Base-by-base conservation (phyloP, 768 basidiomycete species). In the Dioszegia aurantiaca region DNA sequence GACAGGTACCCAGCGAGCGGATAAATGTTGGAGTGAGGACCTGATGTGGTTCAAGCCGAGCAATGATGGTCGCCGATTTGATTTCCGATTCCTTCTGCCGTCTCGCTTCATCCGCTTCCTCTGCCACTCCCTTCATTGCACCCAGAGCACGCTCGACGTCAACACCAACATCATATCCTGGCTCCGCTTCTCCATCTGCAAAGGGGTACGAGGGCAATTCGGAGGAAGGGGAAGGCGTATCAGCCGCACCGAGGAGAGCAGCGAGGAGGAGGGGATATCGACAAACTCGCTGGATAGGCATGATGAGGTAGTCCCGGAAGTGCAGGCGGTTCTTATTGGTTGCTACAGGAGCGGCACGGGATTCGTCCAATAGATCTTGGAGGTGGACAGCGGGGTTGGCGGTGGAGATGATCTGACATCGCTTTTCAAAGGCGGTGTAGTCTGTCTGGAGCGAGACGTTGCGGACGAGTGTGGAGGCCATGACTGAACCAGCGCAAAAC, bases 231-330 rank as follows among this genome's bases (percentile, higher is more conserved):
- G 6, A n/a, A 41, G 14, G 58, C 6, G 62, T 33, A 10, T 58
- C 31, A 9, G 65, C 58, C 11, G 66, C 57, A 17, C 59, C 63
- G 30, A 75, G 77, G 33, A 95, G 82, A 66, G 88, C 85, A 57
- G 85, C 86, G 43, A 99, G 83, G 9, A 99, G 82, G 49, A 98
- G 82, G 17, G 92, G 90, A 72, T 99, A 99, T 66, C 87, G 89
- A 82, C 93, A 97, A 48, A 99, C 87, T 49, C 92, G 81, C 77
- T 99, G 94, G 16, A 97, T 83, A n/a, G 94, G 94, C 77, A 91
- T 91, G 79, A 99, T 97, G 78, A 97, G 82, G 72, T 92, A 92
- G 78, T 98, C 94, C 64, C 84, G 79, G 75, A 80, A 73, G 55
- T 75, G 76, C 10, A 81, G 67, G 28, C 70, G 67, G 21, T 61